Base-by-base conservation (phyloP, 352 stramenopile species). In the Pythium rhizo-oryzae region DNA sequence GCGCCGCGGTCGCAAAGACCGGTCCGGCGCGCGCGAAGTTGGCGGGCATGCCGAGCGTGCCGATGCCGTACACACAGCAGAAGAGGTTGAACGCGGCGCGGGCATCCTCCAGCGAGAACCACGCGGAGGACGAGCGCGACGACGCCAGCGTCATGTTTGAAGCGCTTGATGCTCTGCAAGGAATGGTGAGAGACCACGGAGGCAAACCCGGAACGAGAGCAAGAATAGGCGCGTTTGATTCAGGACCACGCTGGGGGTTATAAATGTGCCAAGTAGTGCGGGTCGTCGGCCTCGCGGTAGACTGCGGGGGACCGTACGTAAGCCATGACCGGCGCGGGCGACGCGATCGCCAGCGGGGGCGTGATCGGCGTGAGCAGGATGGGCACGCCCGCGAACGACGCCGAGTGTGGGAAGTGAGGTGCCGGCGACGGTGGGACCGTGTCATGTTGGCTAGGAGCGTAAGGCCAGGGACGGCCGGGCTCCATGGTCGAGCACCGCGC, bases 1-100 rank as follows among this genome's bases (percentile, higher is more conserved):
- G 59, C 16, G 74, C 74, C 21, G 74, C 41, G 8, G 51, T 66
- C 25, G 73, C 72, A 25, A 72, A 33, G 24, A 70, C 47, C 33
- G 80, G 80, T 7, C 80, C 80, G 25, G 81, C 78, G 12, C 81
- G 82, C 1, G 82, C 73, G 60, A 87, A 91, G 66, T 91, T 91
- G 39, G 74, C 79, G 0, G 82, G 81, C 78, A 91, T 87, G 57
- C 82, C 80, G 44, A 91, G 78, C 25, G 82, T 89, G 15, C 82
- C 82, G 35, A 91, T 82, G 49, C 82, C 82, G 69, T 81, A 90
- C 52, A 90, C 81, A 28, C 76, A 82, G 67, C 81, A 90, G 62
- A 83, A 83, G 65, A 88, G 76, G 64, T 83, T 86, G 71, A 85
- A 85, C 19, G 76, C 61, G 62, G 62, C 67, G 46, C 75, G 77